These are phyloP conservation scores for Moesziomyces sp. DNA, from an alignment of 1,284 basidiomycete species.

Conservation along the genomic window DNA sequence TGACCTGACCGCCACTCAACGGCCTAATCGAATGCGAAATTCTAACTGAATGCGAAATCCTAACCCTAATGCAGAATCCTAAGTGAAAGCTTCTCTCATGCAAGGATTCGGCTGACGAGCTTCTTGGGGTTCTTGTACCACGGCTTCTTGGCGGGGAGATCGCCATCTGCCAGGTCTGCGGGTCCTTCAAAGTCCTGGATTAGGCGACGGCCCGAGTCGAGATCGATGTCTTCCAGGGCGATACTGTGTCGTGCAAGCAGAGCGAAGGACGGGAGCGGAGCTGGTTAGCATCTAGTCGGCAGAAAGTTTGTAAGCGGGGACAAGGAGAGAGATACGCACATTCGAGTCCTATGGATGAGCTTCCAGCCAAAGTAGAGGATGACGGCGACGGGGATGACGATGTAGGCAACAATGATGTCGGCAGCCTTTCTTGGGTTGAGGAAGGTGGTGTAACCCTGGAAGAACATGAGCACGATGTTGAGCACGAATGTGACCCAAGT, in stretches of 20 bases:
- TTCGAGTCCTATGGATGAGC: conserved; percentile 70
- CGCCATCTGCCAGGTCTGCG: neutral
- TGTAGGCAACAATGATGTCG: conserved; percentile 85
- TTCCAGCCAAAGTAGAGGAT: conserved; percentile 76
- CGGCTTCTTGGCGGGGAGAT: conserved; percentile 1
- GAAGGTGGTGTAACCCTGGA: conserved; percentile 51
- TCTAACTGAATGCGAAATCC: too few species aligned
- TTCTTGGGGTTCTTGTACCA: conserved; percentile 34
- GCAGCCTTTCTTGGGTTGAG: conserved; percentile 40
- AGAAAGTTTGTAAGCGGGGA: too few species aligned
- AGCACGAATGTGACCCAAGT: conserved; percentile 33
- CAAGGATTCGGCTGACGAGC: conserved; percentile 21
- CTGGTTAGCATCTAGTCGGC: too few species aligned
- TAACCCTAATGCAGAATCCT: too few species aligned
- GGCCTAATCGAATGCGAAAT: too few species aligned
- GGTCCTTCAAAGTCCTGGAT: conserved; percentile 19
- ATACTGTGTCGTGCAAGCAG: conserved; percentile 3
- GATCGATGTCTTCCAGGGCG: conserved; percentile 33
- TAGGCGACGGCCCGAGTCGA: conserved; percentile 32
- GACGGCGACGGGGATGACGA: conserved; percentile 81
- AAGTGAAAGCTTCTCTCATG: neutral
- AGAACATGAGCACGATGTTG: conserved; percentile 49
- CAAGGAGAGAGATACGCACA: conserved; percentile 2
- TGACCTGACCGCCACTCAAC: too few species aligned
- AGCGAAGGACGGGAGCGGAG: neutral